Base-by-base conservation (phyloP, 2,329 filamentous ascomycete genomes). In the Ceratocystiopsis minuta region DNA sequence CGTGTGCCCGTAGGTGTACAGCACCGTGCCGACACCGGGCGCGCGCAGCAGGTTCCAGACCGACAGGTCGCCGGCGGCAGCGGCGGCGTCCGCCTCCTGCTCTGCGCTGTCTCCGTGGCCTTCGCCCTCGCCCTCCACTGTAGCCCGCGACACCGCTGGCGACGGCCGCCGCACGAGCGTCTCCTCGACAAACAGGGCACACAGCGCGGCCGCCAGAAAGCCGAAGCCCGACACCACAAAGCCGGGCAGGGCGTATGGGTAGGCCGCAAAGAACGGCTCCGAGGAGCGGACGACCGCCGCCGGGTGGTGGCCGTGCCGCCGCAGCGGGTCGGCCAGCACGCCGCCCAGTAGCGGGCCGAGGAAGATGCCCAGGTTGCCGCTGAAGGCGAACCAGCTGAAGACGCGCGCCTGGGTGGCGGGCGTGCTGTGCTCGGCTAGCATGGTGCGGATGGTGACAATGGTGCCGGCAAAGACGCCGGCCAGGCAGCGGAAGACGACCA, bases 371-470 rank as follows among this genome's bases (percentile, higher is more conserved):
- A 87, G 17, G 49, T 88, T 88, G 5, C 75, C 74, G 0, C 70
- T 65, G 53, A 88, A 83, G 11, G 80, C 79, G 53, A 87, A 87
- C 64, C 75, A 80, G 52, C 77, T 77, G 53, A 87, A 90, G 0
- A 78, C 75, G 24, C 67, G 62, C 0, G 82, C 81, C 57, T 87
- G 81, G 0, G 77, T 86, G 47, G 70, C 67, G 6, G 69, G 60
- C 0, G 77, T 81, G 55, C 74, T 79, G 49, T 77, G 73, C 57
- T 90, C 83, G 16, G 72, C 70, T 28, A 88, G 66, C 78, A 88
- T 86, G 7, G 81, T 77, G 24, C 83, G 68, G 43, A 88, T 72
- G 6, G 81, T 80, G 41, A 88, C 72, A 38, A 82, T 66, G 7
- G 75, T 80, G 0, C 81, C 82, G 0, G 76, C 75, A 54, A 88